A percentile compares a stretch with the other conserved stretches of the same genome.
phyloP scores from a whole-genome alignment of 179 eudicot genomes.

The Patellifolia procumbens region DNA sequence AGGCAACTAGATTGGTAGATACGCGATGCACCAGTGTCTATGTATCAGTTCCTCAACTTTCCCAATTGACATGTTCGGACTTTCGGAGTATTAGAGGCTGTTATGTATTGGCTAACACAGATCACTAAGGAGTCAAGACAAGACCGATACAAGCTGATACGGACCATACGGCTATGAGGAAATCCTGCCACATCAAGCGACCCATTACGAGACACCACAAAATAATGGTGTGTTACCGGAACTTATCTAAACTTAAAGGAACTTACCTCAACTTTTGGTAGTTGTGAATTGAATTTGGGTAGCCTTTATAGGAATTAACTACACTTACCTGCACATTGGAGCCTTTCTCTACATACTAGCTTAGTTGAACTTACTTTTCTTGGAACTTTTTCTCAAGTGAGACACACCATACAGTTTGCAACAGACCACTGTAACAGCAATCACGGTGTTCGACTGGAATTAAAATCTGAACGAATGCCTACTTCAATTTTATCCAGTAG shows the following conservation, averaged over 20 bases:
- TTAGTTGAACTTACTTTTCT: too few species aligned
- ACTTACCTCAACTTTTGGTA: too few species aligned
- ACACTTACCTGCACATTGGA: too few species aligned
- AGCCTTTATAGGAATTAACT: too few species aligned
- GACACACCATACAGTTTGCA: background rate
- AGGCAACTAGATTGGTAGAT: background rate
- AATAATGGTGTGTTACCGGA: too few species aligned
- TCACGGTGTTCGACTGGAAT: background rate
- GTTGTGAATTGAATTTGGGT: too few species aligned
- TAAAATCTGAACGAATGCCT: too few species aligned
- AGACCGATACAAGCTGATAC: background rate
- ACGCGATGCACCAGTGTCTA: background rate
- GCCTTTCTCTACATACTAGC: too few species aligned
- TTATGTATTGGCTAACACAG: background rate
- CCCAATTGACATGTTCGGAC: background rate
- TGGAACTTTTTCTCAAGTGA: too few species aligned
- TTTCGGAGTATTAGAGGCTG: background rate
- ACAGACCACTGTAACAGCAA: background rate
- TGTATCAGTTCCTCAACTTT: background rate
- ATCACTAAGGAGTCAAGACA: background rate
- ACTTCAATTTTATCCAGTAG: too few species aligned
- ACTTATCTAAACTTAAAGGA: too few species aligned
- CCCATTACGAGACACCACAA: background rate
- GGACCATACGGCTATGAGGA: background rate
- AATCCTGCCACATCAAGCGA: background rate